These are phyloP conservation scores for Diversispora eburnea DNA, from an alignment of 192 early-diverging fungal species.

Conservation along the genomic window DNA sequence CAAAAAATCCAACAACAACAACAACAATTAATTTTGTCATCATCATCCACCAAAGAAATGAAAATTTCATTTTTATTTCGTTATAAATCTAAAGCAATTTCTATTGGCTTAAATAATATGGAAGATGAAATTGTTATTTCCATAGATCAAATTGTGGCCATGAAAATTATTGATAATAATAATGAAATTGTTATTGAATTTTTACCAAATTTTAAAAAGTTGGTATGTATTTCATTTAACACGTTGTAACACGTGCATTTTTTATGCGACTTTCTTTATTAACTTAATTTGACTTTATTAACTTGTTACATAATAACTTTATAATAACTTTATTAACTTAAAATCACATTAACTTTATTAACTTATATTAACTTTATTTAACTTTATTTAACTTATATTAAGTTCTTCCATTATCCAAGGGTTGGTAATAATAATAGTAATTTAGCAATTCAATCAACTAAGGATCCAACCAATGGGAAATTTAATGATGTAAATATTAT, in stretches of 20 bases:
- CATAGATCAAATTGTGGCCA: neutral
- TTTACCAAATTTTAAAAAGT: neutral
- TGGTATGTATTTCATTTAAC: neutral
- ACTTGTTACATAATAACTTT: no score
- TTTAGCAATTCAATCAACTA: neutral
- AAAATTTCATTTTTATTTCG: slow-evolving; percentile 1
- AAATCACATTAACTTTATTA: no score
- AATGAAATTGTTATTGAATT: neutral
- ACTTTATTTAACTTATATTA: neutral
- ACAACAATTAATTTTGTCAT: no score
- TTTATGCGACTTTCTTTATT: neutral
- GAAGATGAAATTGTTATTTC: slow-evolving; percentile 4
- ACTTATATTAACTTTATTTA: no score
- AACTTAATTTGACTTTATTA: neutral
- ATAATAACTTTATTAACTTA: no score
- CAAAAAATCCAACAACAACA: no score
- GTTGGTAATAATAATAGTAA: neutral
- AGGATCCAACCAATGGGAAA: neutral
- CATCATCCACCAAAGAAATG: neutral
- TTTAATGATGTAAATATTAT: neutral
- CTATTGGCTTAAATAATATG: neutral
- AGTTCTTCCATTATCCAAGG: neutral
- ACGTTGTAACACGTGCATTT: neutral
- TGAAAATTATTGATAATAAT: neutral
- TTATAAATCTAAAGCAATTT: neutral